These are phyloP conservation scores for Stenocarpella maydis DNA, from an alignment of 2,329 filamentous ascomycete genomes.

Conservation along the genomic window DNA sequence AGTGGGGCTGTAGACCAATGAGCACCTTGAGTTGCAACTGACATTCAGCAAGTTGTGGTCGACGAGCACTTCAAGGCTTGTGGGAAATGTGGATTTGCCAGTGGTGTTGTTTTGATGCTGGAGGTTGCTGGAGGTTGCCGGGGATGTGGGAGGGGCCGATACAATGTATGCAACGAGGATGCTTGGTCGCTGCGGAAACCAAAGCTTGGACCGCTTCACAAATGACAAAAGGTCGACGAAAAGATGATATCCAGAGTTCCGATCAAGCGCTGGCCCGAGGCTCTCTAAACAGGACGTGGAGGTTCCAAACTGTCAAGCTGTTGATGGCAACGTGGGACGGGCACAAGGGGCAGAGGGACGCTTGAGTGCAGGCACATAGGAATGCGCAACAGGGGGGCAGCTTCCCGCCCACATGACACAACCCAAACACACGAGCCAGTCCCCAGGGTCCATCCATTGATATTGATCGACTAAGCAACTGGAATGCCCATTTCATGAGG, in stretches of 20 bases:
- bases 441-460: background rate
- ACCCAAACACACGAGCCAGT: background rate
- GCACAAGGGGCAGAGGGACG: background rate
- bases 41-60: conserved; percentile 19
- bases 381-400: background rate
- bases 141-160: background rate
- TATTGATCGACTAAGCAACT: conserved; percentile 1
- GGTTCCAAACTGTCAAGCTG: background rate
- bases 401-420: background rate
- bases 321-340: background rate
- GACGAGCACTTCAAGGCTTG: background rate
- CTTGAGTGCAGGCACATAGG: background rate
- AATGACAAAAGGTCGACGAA: conserved; percentile 29
- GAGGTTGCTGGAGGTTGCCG: background rate
- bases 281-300: background rate
- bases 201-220: conserved; percentile 25
- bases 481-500: conserved; percentile 6
- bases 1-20: background rate
- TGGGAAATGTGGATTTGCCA: background rate
- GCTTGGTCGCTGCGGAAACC: conserved; percentile 13
- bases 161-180: background rate
- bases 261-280: background rate
- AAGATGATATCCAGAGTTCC: conserved; percentile 26
- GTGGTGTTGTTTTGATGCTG: conserved; percentile 16
- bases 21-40: conserved; percentile 9